Evolutionary conservation across 2,329 filamentous ascomycete genomes (phyloP).

Genomic region (Pseudogymnoascus sp.): DNA sequence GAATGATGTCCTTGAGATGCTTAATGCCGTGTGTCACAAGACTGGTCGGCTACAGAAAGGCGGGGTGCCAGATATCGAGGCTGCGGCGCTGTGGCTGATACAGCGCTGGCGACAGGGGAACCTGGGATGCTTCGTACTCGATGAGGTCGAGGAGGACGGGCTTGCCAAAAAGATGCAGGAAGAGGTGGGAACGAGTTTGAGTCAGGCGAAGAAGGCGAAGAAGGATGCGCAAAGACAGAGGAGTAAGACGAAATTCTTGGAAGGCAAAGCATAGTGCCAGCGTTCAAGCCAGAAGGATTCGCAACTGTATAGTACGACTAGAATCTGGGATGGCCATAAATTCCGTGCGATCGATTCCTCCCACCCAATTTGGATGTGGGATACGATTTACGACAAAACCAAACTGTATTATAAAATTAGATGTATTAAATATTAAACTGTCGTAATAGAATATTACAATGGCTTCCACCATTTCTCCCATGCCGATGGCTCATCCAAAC

Average conservation of each 20-base stretch:
- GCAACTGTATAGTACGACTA: neutral
- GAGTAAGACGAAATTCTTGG: conserved; percentile 18
- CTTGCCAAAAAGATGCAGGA: conserved; percentile 44
- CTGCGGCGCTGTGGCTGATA: conserved; percentile 71
- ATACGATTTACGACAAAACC: conserved; percentile 2
- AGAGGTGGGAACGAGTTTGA: conserved; percentile 51
- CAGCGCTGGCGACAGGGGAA: conserved; percentile 73
- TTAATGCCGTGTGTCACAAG: conserved; percentile 62
- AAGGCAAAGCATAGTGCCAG: neutral
- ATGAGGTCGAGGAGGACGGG: conserved; percentile 59
- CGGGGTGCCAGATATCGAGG: conserved; percentile 61
- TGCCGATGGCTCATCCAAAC: neutral
- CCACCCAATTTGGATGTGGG: neutral
- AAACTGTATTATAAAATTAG: conserved; percentile 1
- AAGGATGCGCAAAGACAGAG: conserved; percentile 49
- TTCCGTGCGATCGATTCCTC: neutral
- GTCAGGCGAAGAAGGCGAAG: conserved; percentile 59
- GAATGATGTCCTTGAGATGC: conserved; percentile 70
- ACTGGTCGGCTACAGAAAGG: conserved; percentile 71
- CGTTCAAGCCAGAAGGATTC: neutral
- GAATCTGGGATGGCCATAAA: neutral
- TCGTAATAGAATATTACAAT: neutral
- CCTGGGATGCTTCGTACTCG: conserved; percentile 70
- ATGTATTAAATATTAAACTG: neutral
- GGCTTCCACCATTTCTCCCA: neutral